Base-by-base conservation (phyloP, 768 basidiomycete genomes). In the Boletus sensibilis region DNA sequence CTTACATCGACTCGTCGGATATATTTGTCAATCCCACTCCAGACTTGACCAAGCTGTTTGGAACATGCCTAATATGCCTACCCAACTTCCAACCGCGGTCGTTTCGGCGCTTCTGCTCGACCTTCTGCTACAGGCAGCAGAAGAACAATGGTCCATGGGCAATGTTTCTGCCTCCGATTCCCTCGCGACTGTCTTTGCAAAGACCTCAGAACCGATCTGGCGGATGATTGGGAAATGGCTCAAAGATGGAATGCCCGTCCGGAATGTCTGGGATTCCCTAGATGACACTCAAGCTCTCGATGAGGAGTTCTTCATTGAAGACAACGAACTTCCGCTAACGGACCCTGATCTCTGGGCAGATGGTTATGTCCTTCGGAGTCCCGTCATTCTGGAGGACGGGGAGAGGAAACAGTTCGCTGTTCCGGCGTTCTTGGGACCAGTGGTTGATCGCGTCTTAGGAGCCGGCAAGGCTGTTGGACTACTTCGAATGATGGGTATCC, bases 271-370 rank as follows among this genome's bases (percentile, higher is more conserved):
- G 68, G 63, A 69, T 29, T 40, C 53, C 16, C 49, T 58, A 25
- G 61, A 68, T 16, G 58, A 61, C 18, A 55, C 45, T 37, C 63
- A 44, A 51, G 50, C 58, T 41, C 74, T 87, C 1, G 84, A 87
- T 20, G 85, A 86, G 12, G 91, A 94, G 64, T 92, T 92, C 72
- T 92, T 93, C 70, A 83, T 94, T 44, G 87, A 88, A 64, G 81
- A 82, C 57, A 90, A 81, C 63, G 85, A 84, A 20, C 74, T 89
- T 42, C 79, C 80, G 2, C 65, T 87, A 21, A 58, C 83, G 64
- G 86, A 88, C 63, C 86, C 85, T 0, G 88, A 92, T 53, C 91
- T 91, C 64, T 94, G 91, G 91, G 74, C 78, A 31, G 84, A 89
- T 40, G 88, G 87, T 0, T 92, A 87, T 69, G 73, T 74, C 3